phyloP scores from a whole-genome alignment of 345 rosid genomes.

The Brassica rapa region DNA sequence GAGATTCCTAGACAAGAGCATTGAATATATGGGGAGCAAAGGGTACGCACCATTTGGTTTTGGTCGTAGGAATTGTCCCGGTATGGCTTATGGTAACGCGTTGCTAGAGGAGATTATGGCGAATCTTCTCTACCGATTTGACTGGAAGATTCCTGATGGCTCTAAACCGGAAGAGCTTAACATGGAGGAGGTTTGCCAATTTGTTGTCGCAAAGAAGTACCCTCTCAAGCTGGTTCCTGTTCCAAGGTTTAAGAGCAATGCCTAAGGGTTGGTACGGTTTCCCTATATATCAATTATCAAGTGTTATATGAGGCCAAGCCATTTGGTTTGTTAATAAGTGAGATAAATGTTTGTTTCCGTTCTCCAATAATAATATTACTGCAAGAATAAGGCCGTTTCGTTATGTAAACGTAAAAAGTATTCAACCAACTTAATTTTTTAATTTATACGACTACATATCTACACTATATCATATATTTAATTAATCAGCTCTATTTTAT shows the following conservation, averaged over 20 bases:
- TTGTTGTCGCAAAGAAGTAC: slow-evolving; percentile 35
- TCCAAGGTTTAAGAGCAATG: not conserved
- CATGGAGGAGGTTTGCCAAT: slow-evolving; percentile 27
- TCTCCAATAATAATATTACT: too few relatives aligned
- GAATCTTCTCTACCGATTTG: slow-evolving; percentile 26
- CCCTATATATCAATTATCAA: too few relatives aligned
- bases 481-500: too few relatives aligned
- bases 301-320: too few relatives aligned
- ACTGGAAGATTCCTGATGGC: slow-evolving; percentile 33
- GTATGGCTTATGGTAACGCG: slow-evolving; percentile 26
- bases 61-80: slow-evolving; percentile 39
- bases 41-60: slow-evolving; percentile 37
- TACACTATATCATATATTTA: too few relatives aligned
- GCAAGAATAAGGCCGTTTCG: too few relatives aligned
- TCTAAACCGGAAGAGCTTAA: slow-evolving; percentile 19
- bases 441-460: too few relatives aligned
- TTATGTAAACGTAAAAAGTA: too few relatives aligned
- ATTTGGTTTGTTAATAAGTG: too few relatives aligned
- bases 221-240: slow-evolving; percentile 41
- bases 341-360: too few relatives aligned
- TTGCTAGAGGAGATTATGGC: slow-evolving; percentile 30
- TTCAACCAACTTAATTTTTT: too few relatives aligned
- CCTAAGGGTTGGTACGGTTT: too few relatives aligned
- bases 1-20: slow-evolving; percentile 22
- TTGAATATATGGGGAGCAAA: slow-evolving; percentile 32